Evolutionary conservation across 2,329 filamentous ascomycete species (phyloP).

Genomic region (Xylariaceae sp.): DNA sequence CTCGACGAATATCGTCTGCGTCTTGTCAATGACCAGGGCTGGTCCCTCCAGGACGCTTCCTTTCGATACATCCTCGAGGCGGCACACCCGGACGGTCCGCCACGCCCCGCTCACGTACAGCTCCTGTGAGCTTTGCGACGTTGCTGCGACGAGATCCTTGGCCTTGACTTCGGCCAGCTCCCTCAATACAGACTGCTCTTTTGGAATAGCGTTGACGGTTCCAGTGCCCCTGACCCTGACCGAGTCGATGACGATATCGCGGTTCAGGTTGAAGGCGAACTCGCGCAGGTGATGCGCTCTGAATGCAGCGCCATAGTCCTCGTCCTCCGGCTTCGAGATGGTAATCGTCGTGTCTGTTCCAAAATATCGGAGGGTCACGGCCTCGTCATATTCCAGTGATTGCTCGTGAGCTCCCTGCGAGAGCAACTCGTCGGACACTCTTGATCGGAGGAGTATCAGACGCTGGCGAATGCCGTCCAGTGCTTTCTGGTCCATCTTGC

Average conservation of each 20-base stretch:
- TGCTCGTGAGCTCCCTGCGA: too few species aligned
- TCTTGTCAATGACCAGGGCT: constrained; percentile 61
- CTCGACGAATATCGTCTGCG: constrained; percentile 72
- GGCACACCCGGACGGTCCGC: constrained; percentile 22
- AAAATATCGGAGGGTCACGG: background rate
- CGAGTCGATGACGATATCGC: background rate
- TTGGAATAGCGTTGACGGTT: background rate
- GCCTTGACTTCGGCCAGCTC: background rate
- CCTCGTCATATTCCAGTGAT: too few species aligned
- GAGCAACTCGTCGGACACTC: too few species aligned
- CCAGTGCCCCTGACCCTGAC: background rate
- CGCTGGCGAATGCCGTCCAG: too few species aligned
- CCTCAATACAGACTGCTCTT: background rate
- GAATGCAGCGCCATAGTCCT: background rate
- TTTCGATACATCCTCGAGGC: constrained; percentile 18
- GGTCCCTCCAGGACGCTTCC: constrained; percentile 26
- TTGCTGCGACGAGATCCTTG: background rate
- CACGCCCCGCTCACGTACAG: constrained; percentile 5
- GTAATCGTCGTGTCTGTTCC: background rate
- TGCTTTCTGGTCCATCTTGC: constrained; percentile 4
- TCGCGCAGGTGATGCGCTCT: background rate
- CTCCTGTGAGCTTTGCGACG: background rate
- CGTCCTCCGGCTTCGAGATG: background rate
- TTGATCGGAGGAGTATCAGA: too few species aligned
- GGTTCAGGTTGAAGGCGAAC: background rate